These are phyloP conservation scores for Penicillium sp. DNA, from an alignment of 2,329 filamentous ascomycete genomes.

Conservation along the genomic window DNA sequence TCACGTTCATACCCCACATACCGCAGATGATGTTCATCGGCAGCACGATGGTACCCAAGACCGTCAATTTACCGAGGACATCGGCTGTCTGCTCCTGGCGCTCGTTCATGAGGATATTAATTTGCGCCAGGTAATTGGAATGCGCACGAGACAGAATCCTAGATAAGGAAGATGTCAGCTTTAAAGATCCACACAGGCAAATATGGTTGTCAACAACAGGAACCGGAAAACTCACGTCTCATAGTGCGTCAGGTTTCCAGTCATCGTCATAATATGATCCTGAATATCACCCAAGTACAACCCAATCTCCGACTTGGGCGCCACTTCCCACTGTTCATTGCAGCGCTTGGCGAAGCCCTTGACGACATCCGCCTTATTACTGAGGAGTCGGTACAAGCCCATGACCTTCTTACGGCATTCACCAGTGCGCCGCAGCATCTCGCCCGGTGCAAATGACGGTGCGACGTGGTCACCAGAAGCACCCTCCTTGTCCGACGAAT, in stretches of 20 bases:
- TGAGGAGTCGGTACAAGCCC: slow-evolving; percentile 86
- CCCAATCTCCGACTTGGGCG: slow-evolving; percentile 93
- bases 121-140: slow-evolving; percentile 97
- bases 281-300: slow-evolving; percentile 97
- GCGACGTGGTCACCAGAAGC: slow-evolving; percentile 31
- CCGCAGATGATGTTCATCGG: slow-evolving; percentile 99
- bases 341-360: slow-evolving; percentile 98
- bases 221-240: slow-evolving; percentile 70
- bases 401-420: slow-evolving; percentile 97
- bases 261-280: slow-evolving; percentile 99
- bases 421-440: slow-evolving; percentile 91
- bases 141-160: slow-evolving; percentile 90
- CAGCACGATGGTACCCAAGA: slow-evolving; percentile 92
- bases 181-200: neutral
- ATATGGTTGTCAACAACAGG: neutral
- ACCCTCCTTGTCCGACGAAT: slow-evolving; percentile 56
- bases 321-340: slow-evolving; percentile 97
- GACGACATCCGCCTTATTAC: slow-evolving; percentile 98
- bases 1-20: slow-evolving; percentile 98
- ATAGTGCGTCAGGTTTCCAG: slow-evolving; percentile 90
- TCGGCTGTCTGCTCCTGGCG: slow-evolving; percentile 94
- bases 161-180: neutral
- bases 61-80: slow-evolving; percentile 90
- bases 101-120: slow-evolving; percentile 99
- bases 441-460: slow-evolving; percentile 57